Percentiles rank a stretch among this genome's conserved stretches.
phyloP scores from a whole-genome alignment of 371 early-diverging fungal genomes.

The Actinomucor elegans region DNA sequence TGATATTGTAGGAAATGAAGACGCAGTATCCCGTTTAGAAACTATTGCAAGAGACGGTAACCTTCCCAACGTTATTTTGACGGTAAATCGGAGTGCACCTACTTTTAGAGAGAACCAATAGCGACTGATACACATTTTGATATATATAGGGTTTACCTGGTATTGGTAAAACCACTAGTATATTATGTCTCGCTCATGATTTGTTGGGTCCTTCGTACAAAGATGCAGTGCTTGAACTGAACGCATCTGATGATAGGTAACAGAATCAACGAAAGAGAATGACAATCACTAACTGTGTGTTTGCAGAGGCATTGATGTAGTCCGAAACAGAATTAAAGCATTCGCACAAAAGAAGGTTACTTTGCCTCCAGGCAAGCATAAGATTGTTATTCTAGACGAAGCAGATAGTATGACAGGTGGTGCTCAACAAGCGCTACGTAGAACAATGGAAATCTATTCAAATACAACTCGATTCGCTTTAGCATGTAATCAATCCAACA shows the following conservation, averaged over 20 bases:
- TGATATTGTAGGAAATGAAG: constrained; percentile 97
- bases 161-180: constrained; percentile 99
- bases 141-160: constrained; percentile 90
- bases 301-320: constrained; percentile 95
- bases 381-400: constrained; percentile 98
- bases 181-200: constrained; percentile 88
- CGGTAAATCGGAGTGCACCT: constrained; percentile 71
- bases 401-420: constrained; percentile 96
- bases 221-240: constrained; percentile 93
- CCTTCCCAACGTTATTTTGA: constrained; percentile 96
- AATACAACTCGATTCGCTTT: constrained; percentile 96
- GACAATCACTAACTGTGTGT: neutral
- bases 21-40: constrained; percentile 86
- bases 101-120: neutral
- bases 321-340: constrained; percentile 95
- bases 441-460: constrained; percentile 97
- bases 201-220: constrained; percentile 83
- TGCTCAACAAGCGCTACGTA: constrained; percentile 96
- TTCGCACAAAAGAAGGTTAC: constrained; percentile 98
- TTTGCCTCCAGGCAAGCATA: constrained; percentile 86
- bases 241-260: constrained; percentile 98
- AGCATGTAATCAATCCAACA: constrained; percentile 96
- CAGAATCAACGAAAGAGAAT: neutral
- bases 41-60: constrained; percentile 90
- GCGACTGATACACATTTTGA: neutral